Percentiles rank a stretch among this genome's conserved stretches.
Evolutionary conservation across 2,329 filamentous ascomycete species (phyloP).

Genomic region (Pseudogymnoascus sp.): DNA sequence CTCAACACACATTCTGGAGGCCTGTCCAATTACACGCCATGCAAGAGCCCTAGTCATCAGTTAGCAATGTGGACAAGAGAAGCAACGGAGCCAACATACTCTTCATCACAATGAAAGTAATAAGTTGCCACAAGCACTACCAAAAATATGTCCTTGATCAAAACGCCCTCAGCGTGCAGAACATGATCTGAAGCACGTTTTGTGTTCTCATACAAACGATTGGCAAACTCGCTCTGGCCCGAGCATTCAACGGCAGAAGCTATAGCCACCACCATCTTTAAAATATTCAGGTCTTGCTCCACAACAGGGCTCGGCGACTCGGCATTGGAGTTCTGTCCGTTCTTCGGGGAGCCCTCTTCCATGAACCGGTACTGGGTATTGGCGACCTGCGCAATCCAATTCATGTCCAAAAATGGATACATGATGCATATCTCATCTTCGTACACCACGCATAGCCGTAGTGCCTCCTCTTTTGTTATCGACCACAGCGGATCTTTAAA

Average conservation of each 20-base stretch:
- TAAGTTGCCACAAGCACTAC: slow-evolving; percentile 57
- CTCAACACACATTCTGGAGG: slow-evolving; percentile 69
- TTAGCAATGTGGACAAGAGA: neutral
- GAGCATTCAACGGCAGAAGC: slow-evolving; percentile 69
- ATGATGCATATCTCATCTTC: slow-evolving; percentile 88
- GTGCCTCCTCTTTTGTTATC: slow-evolving; percentile 68
- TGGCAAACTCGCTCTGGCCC: slow-evolving; percentile 67
- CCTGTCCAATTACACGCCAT: slow-evolving; percentile 80
- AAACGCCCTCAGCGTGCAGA: slow-evolving; percentile 43
- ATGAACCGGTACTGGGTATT: slow-evolving; percentile 64
- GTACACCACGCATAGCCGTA: slow-evolving; percentile 69
- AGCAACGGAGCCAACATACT: slow-evolving; percentile 30
- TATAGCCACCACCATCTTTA: slow-evolving; percentile 79
- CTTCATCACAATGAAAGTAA: slow-evolving; percentile 78
- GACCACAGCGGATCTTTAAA: slow-evolving; percentile 70
- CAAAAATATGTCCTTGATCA: slow-evolving; percentile 49
- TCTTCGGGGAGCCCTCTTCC: slow-evolving; percentile 33
- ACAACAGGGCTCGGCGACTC: slow-evolving; percentile 41
- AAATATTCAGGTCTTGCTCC: slow-evolving; percentile 56
- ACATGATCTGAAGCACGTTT: slow-evolving; percentile 60
- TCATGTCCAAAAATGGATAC: slow-evolving; percentile 78
- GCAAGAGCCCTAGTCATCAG: slow-evolving; percentile 46
- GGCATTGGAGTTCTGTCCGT: slow-evolving; percentile 33
- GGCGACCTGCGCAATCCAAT: slow-evolving; percentile 60
- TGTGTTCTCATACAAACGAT: slow-evolving; percentile 66